These are phyloP conservation scores for Kuraishia hungarica DNA, from an alignment of 805 yeast genomes.

Conservation along the genomic window DNA sequence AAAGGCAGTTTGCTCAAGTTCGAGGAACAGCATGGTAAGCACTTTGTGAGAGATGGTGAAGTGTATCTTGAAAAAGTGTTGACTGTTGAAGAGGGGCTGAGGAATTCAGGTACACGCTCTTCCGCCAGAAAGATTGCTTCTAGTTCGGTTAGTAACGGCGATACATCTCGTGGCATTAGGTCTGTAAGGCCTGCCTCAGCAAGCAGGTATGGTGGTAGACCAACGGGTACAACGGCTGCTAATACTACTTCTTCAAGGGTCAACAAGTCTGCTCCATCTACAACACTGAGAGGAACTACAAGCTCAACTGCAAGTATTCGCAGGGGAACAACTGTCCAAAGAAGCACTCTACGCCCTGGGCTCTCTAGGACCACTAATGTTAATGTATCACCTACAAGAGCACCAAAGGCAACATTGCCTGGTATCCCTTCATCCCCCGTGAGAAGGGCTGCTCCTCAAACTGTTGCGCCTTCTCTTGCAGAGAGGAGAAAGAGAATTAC, in stretches of 20 bases:
- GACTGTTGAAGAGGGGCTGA: slow-evolving; percentile 8
- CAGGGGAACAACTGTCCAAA: not conserved
- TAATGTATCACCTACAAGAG: not conserved
- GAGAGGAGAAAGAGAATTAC: not conserved
- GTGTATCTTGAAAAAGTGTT: slow-evolving; percentile 1
- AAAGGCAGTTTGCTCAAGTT: slow-evolving; percentile 37
- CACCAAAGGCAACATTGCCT: not conserved
- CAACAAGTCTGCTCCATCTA: not conserved
- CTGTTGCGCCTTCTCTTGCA: not conserved
- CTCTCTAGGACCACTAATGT: not conserved
- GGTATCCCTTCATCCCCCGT: not conserved
- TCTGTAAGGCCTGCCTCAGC: not conserved
- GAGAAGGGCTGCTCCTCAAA: not conserved
- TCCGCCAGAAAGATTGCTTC: not conserved
- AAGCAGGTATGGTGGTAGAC: not conserved
- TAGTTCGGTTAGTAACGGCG: not conserved
- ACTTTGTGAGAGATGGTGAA: slow-evolving; percentile 34
- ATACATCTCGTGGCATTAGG: not conserved
- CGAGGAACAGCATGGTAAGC: slow-evolving; percentile 29
- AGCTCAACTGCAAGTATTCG: not conserved
- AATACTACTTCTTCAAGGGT: not conserved
- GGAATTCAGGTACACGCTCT: not conserved
- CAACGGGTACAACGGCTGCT: not conserved
- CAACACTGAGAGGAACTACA: not conserved
- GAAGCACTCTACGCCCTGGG: not conserved